Base-by-base conservation (phyloP, 208 protist genomes). In the Trypanosoma platydactyli region DNA sequence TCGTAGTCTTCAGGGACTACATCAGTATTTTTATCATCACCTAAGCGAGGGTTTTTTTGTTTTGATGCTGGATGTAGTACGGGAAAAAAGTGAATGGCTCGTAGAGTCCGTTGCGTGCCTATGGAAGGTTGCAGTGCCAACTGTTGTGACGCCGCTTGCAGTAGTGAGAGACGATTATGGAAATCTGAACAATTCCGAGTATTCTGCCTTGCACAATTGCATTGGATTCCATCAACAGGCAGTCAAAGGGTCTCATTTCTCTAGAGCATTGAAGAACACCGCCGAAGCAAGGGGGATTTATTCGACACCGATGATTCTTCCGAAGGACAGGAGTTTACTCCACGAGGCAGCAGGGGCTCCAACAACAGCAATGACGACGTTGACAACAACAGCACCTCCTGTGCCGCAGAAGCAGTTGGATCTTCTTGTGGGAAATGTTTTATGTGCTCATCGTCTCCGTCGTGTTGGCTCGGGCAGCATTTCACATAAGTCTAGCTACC, bases 1-100 rank as follows among this genome's bases (percentile, higher is more conserved):
- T 50, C 15, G 44, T 16, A 27, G 51, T 15, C 13, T 52, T 41
- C 27, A 38, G 3, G 5, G 4, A n/a, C n/a, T 40, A n/a, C n/a
- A n/a, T n/a, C n/a, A n/a, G n/a, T n/a, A n/a, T n/a, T n/a, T n/a
- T 38, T 27, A 40, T 20, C 15, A 40, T 16, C 33, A 24, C 11
- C 11, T 63, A 18, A 24, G 12, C 29, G 12, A 24, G 12, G 46
- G 24, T 63, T 33, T 29, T 1, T 16, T n/a, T 54, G 25, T 9
- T 29, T 1, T 24, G 16, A 29, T 61, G 40, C 44, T 61, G n/a
- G 55, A 61, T 29, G n/a, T 4, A 3, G 6, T 63, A 11, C 24
- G 50, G 20, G 24, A 53, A 50, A 63, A 63, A 52, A 42, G 7
- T 5, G 42, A 63, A 9, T 63, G 9, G 2, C 52, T 63, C 24